These are phyloP conservation scores for Suillus discolor DNA, from an alignment of 768 basidiomycete genomes.

Conservation along the genomic window DNA sequence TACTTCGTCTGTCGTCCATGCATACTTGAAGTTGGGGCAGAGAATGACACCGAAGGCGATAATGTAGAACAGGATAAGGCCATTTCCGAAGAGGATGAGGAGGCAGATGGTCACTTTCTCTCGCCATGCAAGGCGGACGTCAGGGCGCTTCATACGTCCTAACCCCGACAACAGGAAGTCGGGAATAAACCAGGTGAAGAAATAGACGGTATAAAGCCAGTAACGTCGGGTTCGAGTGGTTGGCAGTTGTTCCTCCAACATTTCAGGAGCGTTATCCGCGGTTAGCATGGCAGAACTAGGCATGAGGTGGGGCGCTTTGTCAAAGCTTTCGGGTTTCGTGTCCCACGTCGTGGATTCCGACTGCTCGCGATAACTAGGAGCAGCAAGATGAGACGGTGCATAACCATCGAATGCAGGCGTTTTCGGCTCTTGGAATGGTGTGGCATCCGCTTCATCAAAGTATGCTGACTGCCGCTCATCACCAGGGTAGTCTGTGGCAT, in stretches of 20 bases:
- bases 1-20: constrained; percentile 55
- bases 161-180: constrained; percentile 47
- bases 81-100: constrained; percentile 58
- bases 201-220: constrained; percentile 61
- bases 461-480: constrained; percentile 35
- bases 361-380: constrained; percentile 35
- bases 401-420: constrained; percentile 31
- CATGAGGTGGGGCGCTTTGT: constrained; percentile 32
- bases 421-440: constrained; percentile 32
- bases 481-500: constrained; percentile 40
- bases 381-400: constrained; percentile 21
- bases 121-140: constrained; percentile 68
- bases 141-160: constrained; percentile 69
- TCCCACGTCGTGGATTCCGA: constrained; percentile 44
- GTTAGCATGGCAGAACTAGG: constrained; percentile 41
- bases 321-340: constrained; percentile 39
- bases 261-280: constrained; percentile 44
- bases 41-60: constrained; percentile 62
- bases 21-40: constrained; percentile 64
- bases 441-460: constrained; percentile 32
- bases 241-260: constrained; percentile 56
- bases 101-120: constrained; percentile 68
- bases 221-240: constrained; percentile 56
- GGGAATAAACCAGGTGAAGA: constrained; percentile 59
- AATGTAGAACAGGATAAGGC: constrained; percentile 64